Conservation (phyloP, 495 filamentous ascomycete genomes). For the Pyronema omphalodes region DNA sequence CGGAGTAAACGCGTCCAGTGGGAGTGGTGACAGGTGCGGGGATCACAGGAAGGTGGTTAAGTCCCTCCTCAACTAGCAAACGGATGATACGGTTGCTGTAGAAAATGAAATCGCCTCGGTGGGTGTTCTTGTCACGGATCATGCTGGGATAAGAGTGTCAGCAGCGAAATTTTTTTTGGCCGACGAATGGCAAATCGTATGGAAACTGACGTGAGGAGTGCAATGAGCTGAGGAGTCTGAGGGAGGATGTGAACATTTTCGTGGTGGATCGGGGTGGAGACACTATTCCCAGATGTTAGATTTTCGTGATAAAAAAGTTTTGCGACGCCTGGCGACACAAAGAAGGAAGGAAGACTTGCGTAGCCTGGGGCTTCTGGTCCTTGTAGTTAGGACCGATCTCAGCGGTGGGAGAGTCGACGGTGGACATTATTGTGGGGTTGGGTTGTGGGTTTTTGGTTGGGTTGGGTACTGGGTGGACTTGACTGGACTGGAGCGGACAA, state of each 20-base stretch:
- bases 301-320: background rate
- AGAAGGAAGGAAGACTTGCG: conserved; percentile 22
- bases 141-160: conserved; percentile 42
- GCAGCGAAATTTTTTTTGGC: background rate
- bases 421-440: background rate
- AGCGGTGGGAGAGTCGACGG: conserved; percentile 18
- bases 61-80: conserved; percentile 88
- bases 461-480: no score
- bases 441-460: no score
- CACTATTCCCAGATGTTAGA: conserved; percentile 30
- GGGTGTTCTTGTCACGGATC: conserved; percentile 78
- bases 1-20: conserved; percentile 59
- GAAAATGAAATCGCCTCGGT: conserved; percentile 92
- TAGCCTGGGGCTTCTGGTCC: conserved; percentile 50
- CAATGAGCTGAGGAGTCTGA: conserved; percentile 92
- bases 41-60: conserved; percentile 88
- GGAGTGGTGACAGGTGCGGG: conserved; percentile 78
- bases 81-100: conserved; percentile 98
- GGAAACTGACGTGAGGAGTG: conserved; percentile 72
- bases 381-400: conserved; percentile 46
- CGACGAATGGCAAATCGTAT: conserved; percentile 3
- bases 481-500: no score
- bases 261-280: conserved; percentile 64
- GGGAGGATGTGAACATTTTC: conserved; percentile 78
- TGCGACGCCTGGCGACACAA: background rate